These are phyloP conservation scores for Xylaria cubensis DNA, from an alignment of 495 filamentous ascomycete genomes.

Conservation along the genomic window DNA sequence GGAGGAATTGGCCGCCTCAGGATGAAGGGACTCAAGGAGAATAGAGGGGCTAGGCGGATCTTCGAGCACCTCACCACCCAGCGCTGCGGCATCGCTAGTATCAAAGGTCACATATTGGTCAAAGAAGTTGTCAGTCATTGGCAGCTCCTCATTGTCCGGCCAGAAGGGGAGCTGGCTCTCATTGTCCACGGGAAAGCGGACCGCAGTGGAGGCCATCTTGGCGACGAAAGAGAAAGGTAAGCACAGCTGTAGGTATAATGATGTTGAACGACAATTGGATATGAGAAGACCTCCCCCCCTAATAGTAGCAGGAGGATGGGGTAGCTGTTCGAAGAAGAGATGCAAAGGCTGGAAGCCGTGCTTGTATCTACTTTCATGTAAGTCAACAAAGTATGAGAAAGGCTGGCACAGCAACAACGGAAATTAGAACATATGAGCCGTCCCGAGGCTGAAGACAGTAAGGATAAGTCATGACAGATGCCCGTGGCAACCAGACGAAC, in stretches of 20 bases:
- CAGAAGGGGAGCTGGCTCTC: constrained; percentile 41
- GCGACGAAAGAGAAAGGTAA: constrained; percentile 28
- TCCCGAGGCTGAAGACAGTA: constrained; percentile 37
- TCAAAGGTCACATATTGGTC: constrained; percentile 56
- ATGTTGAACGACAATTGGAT: constrained; percentile 19
- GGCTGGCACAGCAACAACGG: constrained; percentile 43
- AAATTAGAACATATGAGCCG: constrained; percentile 39
- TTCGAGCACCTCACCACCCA: constrained; percentile 34
- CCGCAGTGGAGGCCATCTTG: constrained; percentile 42
- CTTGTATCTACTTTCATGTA: constrained; percentile 38
- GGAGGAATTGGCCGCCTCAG: constrained; percentile 29
- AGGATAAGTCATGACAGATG: constrained; percentile 35
- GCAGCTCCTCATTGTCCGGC: constrained; percentile 45
- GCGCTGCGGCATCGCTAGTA: constrained; percentile 31
- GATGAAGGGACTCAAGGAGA: constrained; percentile 35
- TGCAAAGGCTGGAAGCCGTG: constrained; percentile 26
- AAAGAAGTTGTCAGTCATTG: constrained; percentile 51
- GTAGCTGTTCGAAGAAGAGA: constrained; percentile 28
- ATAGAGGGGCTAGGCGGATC: constrained; percentile 42
- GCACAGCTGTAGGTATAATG: constrained; percentile 27
- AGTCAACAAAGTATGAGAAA: constrained; percentile 45
- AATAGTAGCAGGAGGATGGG: constrained; percentile 7
- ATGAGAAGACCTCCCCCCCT: constrained; percentile 21
- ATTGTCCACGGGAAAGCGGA: constrained; percentile 45
- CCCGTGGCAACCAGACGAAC: constrained; percentile 38